Conservation (phyloP, 345 rosid species). For the Reutealis trisperma region DNA sequence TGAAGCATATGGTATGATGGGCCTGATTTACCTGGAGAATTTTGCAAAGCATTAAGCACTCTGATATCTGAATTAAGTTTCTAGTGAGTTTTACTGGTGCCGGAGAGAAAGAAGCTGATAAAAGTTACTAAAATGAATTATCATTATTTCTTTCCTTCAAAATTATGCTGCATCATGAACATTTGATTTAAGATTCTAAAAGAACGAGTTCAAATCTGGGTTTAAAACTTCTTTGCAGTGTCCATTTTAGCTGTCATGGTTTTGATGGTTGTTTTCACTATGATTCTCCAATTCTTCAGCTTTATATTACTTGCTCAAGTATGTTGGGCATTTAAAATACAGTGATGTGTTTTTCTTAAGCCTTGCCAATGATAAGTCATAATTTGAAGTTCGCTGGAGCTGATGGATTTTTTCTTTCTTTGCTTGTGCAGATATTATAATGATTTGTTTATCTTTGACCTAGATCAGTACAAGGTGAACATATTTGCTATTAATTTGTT, state of each 20-base stretch:
- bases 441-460: constrained; percentile 81
- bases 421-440: constrained; percentile 68
- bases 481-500: constrained; percentile 9
- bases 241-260: neutral
- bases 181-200: neutral
- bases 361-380: neutral
- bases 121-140: neutral
- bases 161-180: neutral
- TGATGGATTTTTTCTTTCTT: constrained; percentile 9
- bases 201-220: neutral
- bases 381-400: neutral
- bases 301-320: neutral
- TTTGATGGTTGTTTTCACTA: neutral
- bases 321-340: neutral
- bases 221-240: neutral
- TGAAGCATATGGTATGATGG: neutral
- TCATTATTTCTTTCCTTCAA: neutral
- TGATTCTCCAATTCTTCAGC: neutral
- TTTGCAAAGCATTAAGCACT: neutral
- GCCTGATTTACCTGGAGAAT: neutral
- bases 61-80: neutral
- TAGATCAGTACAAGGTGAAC: constrained; percentile 87
- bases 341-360: neutral
- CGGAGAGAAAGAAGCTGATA: neutral
- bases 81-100: neutral